Conservation (phyloP, 2,329 filamentous ascomycete species). For the Fusarium heterosporum region DNA sequence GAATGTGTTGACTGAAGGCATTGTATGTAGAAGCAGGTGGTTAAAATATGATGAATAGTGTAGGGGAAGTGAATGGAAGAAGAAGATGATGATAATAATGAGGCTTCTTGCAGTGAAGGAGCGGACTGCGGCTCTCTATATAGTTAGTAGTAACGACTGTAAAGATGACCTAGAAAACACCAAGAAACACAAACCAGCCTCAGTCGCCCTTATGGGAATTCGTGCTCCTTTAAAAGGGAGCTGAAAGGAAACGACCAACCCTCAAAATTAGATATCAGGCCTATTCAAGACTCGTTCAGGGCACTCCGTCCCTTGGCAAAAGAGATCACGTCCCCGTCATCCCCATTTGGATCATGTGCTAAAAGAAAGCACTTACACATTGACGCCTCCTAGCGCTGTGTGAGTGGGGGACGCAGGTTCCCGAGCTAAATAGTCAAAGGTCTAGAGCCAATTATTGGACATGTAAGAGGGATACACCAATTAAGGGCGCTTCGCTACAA, state of each 20-base stretch:
- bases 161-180: constrained; percentile 10
- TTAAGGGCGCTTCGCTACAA: constrained; percentile 20
- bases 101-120: constrained; percentile 24
- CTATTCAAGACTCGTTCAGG: constrained; percentile 9
- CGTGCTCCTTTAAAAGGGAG: constrained; percentile 39
- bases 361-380: constrained; percentile 23
- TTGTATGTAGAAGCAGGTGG: constrained; percentile 1
- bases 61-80: constrained; percentile 1
- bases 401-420: constrained; percentile 30
- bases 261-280: constrained; percentile 36
- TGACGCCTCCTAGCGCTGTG: constrained; percentile 13
- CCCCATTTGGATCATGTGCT: constrained; percentile 14
- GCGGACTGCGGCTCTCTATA: constrained; percentile 37
- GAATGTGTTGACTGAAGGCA: constrained; percentile 30
- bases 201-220: constrained; percentile 11
- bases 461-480: constrained; percentile 14
- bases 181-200: constrained; percentile 9
- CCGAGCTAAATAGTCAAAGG: constrained; percentile 14
- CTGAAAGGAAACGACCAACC: constrained; percentile 9
- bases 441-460: constrained; percentile 32
- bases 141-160: constrained; percentile 5
- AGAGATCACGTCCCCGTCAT: constrained; percentile 25
- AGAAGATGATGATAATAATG: background rate
- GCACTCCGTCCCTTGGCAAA: constrained; percentile 24
- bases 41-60: constrained; percentile 5